Base-by-base conservation (phyloP, 495 filamentous ascomycete genomes). In the Letharia lupina region DNA sequence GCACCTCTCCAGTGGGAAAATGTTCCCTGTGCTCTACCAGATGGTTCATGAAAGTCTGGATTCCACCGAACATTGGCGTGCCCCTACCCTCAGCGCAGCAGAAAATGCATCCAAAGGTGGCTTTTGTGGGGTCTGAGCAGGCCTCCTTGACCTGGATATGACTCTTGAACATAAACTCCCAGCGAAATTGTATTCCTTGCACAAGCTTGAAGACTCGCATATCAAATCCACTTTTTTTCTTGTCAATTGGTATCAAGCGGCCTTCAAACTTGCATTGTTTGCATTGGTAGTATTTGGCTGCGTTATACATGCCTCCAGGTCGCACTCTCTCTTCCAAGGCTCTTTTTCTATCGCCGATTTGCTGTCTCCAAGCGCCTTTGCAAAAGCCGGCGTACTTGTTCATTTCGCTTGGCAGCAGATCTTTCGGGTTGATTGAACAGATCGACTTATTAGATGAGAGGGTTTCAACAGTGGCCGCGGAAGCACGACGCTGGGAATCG, bases 361-460 rank as follows among this genome's bases (percentile, higher is more conserved):
- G 75, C 4, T 77, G 70, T 60, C 77, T 73, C 77, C 78, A 82
- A 16, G 80, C 79, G 37, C 80, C 80, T 75, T 81, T 80, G 76
- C 81, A 82, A 75, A 82, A 82, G 5, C 79, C 79, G 33, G 75
- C 76, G 68, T 75, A 82, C 59, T 74, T 72, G 69, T 82, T 83
- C 31, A 70, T 69, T 67, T 77, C 77, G 68, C 69, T 70, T 16
- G 76, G 76, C 28, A 79, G 70, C 13, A 68, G 58, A 54, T 68
- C 69, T 44, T 65, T 71, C 20, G 67, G 57, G 60, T 57, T 71
- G 16, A 65, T 66, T 28, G 65, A 71, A 40, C 15, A 44, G 31
- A 67, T 39, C 11, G 60, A 62, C 11, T 62, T 54, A 58, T 52
- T 68, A 3, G 68, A 65, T 41, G 66, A 23, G 35, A 64, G 63